A percentile compares a stretch with the other conserved stretches of the same genome.
Evolutionary conservation across 1,139 yeast genomes (phyloP).

Genomic region (Candida labiduridarum): DNA sequence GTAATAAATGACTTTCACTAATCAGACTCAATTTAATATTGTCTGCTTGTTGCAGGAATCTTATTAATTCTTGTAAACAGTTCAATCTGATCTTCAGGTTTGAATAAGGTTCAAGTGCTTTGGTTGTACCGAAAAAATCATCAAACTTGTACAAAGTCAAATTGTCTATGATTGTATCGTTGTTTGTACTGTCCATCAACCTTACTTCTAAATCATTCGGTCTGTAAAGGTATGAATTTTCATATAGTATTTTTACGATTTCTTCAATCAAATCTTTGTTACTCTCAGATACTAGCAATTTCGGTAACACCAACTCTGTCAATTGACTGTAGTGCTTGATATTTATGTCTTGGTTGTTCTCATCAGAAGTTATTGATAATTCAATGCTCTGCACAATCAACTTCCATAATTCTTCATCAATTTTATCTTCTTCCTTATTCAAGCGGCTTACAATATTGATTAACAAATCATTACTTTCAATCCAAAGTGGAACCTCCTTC

Average conservation of each 20-base stretch:
- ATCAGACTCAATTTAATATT: constrained; percentile 18
- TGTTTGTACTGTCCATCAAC: constrained; percentile 13
- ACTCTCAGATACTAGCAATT: constrained; percentile 21
- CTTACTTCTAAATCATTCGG: constrained; percentile 31
- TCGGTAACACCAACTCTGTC: constrained; percentile 45
- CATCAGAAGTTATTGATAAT: constrained; percentile 34
- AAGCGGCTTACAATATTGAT: constrained; percentile 22
- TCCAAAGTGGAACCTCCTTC: constrained; percentile 41
- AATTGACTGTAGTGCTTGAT: constrained; percentile 47
- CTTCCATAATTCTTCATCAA: constrained; percentile 45
- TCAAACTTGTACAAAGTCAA: constrained; percentile 29
- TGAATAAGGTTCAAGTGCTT: constrained; percentile 23
- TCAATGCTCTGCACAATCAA: constrained; percentile 44
- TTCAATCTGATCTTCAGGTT: constrained; percentile 31
- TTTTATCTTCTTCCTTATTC: constrained; percentile 17
- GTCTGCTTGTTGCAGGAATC: constrained; percentile 20
- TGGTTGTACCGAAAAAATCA: constrained; percentile 36
- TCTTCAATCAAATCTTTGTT: constrained; percentile 35
- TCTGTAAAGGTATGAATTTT: constrained; percentile 40
- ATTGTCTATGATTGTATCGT: constrained; percentile 16
- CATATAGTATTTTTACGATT: constrained; percentile 39
- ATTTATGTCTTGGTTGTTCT: constrained; percentile 51
- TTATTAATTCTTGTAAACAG: constrained; percentile 37
- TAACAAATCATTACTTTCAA: constrained; percentile 40
- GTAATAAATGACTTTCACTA: constrained; percentile 27